These are phyloP conservation scores for Apiospora koreana DNA, from an alignment of 2,329 filamentous ascomycete genomes.

Conservation along the genomic window DNA sequence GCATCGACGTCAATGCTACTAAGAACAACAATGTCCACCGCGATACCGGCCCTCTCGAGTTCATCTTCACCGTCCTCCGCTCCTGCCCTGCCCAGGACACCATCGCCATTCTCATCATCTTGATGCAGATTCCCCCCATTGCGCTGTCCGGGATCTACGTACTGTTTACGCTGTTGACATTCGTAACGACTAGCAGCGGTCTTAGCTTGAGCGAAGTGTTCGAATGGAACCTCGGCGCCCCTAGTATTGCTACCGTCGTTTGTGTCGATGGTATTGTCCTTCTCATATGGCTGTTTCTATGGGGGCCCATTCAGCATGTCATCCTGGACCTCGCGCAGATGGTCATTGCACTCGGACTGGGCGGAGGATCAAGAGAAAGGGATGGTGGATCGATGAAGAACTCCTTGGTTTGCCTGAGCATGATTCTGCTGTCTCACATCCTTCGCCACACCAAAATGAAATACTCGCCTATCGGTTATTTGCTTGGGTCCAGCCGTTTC, in stretches of 20 bases:
- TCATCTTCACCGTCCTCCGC: conserved; percentile 83
- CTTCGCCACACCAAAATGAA: conserved; percentile 50
- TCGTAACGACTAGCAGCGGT: conserved; percentile 79
- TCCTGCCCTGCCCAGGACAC: conserved; percentile 93
- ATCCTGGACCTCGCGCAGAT: conserved; percentile 89
- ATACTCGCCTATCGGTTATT: conserved; percentile 47
- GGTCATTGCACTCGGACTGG: conserved; percentile 87
- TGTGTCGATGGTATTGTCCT: conserved; percentile 83
- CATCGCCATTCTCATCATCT: conserved; percentile 92
- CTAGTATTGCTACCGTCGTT: conserved; percentile 80
- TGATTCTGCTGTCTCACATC: conserved; percentile 61
- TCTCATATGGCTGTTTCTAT: conserved; percentile 83
- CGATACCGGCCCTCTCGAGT: conserved; percentile 71
- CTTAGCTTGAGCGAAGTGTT: conserved; percentile 89
- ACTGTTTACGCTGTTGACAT: conserved; percentile 89
- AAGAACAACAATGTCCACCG: conserved; percentile 70
- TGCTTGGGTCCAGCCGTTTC: conserved; percentile 49
- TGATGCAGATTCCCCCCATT: conserved; percentile 88
- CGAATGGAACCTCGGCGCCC: conserved; percentile 81
- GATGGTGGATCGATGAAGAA: conserved; percentile 68
- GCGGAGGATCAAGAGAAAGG: conserved; percentile 73
- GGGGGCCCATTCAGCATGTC: conserved; percentile 84
- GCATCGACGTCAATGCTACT: conserved; percentile 70
- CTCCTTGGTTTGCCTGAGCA: conserved; percentile 69
- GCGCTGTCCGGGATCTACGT: conserved; percentile 88